Conservation (phyloP, 345 rosid species). For the Salix exigua region DNA sequence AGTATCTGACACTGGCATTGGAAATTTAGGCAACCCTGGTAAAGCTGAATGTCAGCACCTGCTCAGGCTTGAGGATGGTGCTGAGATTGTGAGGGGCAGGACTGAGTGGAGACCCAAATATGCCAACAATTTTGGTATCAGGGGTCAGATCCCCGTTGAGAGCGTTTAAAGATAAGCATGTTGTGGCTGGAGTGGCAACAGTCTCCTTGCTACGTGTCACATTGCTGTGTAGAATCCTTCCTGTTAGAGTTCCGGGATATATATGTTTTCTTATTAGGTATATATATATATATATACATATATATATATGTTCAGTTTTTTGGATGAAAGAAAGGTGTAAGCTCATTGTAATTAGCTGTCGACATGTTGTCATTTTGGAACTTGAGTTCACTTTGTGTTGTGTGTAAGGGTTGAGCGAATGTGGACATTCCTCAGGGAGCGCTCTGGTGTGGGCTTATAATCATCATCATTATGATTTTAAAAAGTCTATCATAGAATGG, state of each 20-base stretch:
- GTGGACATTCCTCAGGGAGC: no score
- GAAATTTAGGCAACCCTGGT: constrained; percentile 36
- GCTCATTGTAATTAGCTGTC: constrained; percentile 38
- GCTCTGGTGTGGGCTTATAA: no score
- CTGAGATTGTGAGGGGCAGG: constrained; percentile 86
- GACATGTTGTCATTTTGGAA: neutral
- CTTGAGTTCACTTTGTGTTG: neutral
- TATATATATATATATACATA: constrained; percentile 4
- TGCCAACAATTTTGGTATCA: constrained; percentile 7
- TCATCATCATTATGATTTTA: no score
- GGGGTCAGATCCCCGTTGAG: constrained; percentile 38
- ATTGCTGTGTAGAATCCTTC: constrained; percentile 30
- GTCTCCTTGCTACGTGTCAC: constrained; percentile 14
- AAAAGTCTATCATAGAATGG: no score
- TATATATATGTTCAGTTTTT: constrained; percentile 10
- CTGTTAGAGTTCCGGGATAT: constrained; percentile 18
- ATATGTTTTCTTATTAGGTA: constrained; percentile 20
- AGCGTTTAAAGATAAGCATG: constrained; percentile 21
- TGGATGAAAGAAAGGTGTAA: constrained; percentile 14
- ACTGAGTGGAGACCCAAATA: constrained; percentile 83
- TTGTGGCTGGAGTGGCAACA: constrained; percentile 14
- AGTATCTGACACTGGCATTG: constrained; percentile 42
- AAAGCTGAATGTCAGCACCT: constrained; percentile 83
- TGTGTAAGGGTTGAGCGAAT: no score
- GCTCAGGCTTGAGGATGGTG: constrained; percentile 80